Evolutionary conservation across 2,329 filamentous ascomycete species (phyloP).

Genomic region (Graphiopsis chlorocephala): DNA sequence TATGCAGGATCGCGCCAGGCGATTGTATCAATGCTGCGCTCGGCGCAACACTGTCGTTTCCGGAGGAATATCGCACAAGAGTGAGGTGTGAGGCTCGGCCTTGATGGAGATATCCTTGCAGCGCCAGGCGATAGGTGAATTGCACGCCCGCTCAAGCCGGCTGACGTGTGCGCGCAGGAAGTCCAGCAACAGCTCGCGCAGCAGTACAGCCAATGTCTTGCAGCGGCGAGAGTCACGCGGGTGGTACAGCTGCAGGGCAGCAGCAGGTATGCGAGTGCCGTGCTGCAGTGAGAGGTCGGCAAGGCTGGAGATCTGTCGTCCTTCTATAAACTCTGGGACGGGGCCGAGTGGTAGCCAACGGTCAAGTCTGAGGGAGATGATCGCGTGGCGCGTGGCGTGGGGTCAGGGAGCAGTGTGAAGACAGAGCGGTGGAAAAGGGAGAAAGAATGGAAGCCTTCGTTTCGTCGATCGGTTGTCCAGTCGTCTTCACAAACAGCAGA

Average conservation of each 20-base stretch:
- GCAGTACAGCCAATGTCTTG: constrained; percentile 2
- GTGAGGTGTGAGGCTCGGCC: not conserved
- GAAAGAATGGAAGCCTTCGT: not conserved
- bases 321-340: not conserved
- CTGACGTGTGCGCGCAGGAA: constrained; percentile 9
- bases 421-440: not conserved
- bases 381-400: constrained; percentile 9
- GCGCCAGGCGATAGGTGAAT: not conserved
- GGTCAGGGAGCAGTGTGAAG: constrained; percentile 2
- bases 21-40: constrained; percentile 3
- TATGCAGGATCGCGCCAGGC: constrained; percentile 11
- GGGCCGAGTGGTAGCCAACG: constrained; percentile 7
- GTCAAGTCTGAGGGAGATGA: constrained; percentile 2
- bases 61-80: not conserved
- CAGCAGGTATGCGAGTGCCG: constrained; percentile 2
- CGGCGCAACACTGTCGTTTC: not conserved
- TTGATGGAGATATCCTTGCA: not conserved
- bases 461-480: not conserved
- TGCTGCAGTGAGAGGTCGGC: not conserved
- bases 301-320: not conserved
- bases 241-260: constrained; percentile 9
- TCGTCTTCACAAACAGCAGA: constrained; percentile 1
- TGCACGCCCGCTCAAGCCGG: constrained; percentile 6
- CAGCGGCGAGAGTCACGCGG: constrained; percentile 3
- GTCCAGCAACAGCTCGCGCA: constrained; percentile 7